These are phyloP conservation scores for Gastrolobium bilobum DNA, from an alignment of 306 rosid species.

Conservation along the genomic window DNA sequence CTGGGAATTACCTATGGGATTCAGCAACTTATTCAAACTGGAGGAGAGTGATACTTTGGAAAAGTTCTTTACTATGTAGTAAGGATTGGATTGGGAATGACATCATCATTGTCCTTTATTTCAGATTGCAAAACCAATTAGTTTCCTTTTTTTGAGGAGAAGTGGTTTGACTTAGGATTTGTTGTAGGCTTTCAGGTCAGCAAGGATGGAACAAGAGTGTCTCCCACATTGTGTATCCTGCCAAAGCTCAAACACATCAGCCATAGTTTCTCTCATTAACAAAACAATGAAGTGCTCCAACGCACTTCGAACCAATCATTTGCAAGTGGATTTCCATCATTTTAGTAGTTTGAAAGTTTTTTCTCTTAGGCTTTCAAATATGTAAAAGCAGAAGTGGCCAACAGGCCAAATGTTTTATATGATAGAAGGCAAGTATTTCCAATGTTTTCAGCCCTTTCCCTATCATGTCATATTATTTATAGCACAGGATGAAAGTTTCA, in stretches of 20 bases:
- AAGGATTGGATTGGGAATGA: constrained; percentile 44
- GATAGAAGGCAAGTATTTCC: neutral
- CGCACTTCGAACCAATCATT: constrained; percentile 60
- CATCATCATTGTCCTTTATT: constrained; percentile 26
- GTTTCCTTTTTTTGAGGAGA: constrained; percentile 33
- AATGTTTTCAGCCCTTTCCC: constrained; percentile 1
- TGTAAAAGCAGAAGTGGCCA: constrained; percentile 46
- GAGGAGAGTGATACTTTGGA: neutral
- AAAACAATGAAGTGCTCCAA: constrained; percentile 61
- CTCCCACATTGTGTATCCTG: constrained; percentile 68
- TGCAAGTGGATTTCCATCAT: constrained; percentile 54
- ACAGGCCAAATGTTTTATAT: constrained; percentile 30
- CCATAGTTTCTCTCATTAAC: constrained; percentile 59
- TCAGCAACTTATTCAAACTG: constrained; percentile 1
- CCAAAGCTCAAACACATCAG: constrained; percentile 55
- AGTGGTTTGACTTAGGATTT: constrained; percentile 59
- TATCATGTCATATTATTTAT: neutral
- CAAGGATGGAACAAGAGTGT: constrained; percentile 72
- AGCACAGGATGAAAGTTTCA: neutral
- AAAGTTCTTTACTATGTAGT: constrained; percentile 36
- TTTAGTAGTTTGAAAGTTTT: constrained; percentile 44
- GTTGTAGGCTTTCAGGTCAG: constrained; percentile 62
- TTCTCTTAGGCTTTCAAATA: constrained; percentile 43
- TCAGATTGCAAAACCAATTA: constrained; percentile 44
- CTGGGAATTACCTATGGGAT: neutral